Conservation (phyloP, 2,329 filamentous ascomycete genomes). For the Aspergillus sp. region DNA sequence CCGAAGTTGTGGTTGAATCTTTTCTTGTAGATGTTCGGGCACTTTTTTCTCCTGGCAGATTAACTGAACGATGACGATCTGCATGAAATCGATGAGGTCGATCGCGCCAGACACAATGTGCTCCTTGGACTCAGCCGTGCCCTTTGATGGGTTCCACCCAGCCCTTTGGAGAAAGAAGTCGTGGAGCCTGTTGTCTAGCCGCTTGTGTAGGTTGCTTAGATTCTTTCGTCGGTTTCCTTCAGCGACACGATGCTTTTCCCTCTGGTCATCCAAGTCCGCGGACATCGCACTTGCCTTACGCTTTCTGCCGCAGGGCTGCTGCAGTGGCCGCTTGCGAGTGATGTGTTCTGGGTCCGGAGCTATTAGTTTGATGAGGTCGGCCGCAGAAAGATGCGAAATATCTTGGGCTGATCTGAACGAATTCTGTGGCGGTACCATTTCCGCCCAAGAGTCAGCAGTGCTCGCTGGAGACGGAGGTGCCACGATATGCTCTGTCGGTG, state of each 20-base stretch:
- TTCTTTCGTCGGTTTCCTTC: conserved; percentile 43
- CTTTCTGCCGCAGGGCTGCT: conserved; percentile 42
- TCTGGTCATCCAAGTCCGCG: conserved; percentile 36
- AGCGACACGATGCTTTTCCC: conserved; percentile 42
- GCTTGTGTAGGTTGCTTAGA: conserved; percentile 39
- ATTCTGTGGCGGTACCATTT: conserved; percentile 32
- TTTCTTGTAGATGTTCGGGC: conserved; percentile 37
- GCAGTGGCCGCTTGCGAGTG: conserved; percentile 39
- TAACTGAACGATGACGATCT: conserved; percentile 35
- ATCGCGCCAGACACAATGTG: conserved; percentile 42
- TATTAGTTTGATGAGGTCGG: conserved; percentile 36
- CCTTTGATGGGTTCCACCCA: conserved; percentile 42
- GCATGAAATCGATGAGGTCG: conserved; percentile 41
- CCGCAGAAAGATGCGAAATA: conserved; percentile 27
- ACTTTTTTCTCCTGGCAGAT: conserved; percentile 37
- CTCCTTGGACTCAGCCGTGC: conserved; percentile 42
- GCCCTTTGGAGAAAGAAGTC: conserved; percentile 41
- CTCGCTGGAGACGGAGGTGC: conserved; percentile 40
- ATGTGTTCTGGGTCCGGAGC: conserved; percentile 37
- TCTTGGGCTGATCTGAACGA: conserved; percentile 31
- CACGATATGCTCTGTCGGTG: conserved; percentile 28
- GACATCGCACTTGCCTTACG: conserved; percentile 36
- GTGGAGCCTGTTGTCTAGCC: conserved; percentile 38
- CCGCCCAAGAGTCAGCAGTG: conserved; percentile 39
- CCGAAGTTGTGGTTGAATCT: conserved; percentile 38